A percentile compares a stretch with the other conserved stretches of the same genome.
These are phyloP conservation scores for Fusarium hostae DNA, from an alignment of 2,329 filamentous ascomycete species.

Conservation along the genomic window DNA sequence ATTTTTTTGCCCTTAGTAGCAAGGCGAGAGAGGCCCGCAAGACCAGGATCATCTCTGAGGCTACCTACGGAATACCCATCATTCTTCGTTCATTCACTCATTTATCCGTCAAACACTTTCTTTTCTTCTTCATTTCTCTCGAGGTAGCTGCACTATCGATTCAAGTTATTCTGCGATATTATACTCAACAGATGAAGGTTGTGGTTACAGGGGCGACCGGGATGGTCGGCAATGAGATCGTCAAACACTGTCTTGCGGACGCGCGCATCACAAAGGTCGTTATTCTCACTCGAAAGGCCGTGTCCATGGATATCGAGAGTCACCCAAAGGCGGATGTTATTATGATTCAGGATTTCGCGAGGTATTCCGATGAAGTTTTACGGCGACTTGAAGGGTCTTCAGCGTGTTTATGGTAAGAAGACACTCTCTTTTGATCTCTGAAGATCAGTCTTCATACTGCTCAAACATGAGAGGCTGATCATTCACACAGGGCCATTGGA, in stretches of 20 bases:
- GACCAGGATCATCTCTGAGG: constrained; percentile 25
- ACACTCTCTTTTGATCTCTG: constrained; percentile 26
- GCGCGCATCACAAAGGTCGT: constrained; percentile 62
- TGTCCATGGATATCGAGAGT: constrained; percentile 55
- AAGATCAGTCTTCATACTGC: not conserved
- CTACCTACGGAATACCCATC: constrained; percentile 17
- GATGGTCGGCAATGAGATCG: constrained; percentile 64
- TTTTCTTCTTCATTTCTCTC: not conserved
- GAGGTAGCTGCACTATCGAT: not conserved
- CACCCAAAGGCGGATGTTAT: constrained; percentile 62
- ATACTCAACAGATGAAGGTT: constrained; percentile 60
- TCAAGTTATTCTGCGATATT: not conserved
- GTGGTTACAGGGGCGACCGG: constrained; percentile 70
- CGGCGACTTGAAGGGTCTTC: constrained; percentile 61
- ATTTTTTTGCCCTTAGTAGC: constrained; percentile 17
- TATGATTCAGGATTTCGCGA: constrained; percentile 63
- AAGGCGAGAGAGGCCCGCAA: constrained; percentile 31
- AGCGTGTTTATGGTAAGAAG: constrained; percentile 72
- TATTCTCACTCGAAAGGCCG: constrained; percentile 60
- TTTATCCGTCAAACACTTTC: not conserved
- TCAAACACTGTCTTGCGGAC: constrained; percentile 61
- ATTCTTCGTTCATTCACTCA: not conserved
- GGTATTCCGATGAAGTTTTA: constrained; percentile 56
- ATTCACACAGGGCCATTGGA: constrained; percentile 53
- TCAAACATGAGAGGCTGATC: not conserved